Percentiles rank a stretch among this genome's conserved stretches.
Conservation (phyloP, 169 alveolate species). For the Blepharisma undulans region DNA sequence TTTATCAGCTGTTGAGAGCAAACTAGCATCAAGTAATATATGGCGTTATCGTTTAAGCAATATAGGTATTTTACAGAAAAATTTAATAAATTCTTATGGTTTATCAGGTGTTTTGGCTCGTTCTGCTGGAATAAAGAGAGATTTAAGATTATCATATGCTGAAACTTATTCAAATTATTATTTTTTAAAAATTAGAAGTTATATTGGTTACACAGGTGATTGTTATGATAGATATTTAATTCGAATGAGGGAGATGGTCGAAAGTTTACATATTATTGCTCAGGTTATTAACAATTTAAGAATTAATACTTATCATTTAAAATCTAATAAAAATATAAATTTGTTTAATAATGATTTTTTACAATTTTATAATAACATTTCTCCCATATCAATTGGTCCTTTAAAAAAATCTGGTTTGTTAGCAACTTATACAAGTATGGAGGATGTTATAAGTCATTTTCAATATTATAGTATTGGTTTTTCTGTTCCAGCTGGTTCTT, state of each 20-base stretch:
- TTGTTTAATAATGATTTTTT: conserved; percentile 5
- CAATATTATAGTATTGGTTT: conserved; percentile 55
- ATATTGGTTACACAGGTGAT: conserved; percentile 55
- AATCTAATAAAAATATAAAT: no score
- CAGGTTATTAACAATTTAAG: conserved; percentile 40
- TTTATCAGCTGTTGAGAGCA: not conserved
- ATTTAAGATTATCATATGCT: conserved; percentile 44
- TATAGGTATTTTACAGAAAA: conserved; percentile 23
- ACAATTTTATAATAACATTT: not conserved
- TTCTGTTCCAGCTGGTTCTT: conserved; percentile 25
- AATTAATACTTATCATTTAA: not conserved
- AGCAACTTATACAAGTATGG: conserved; percentile 43
- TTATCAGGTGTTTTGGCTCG: conserved; percentile 45
- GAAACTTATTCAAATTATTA: conserved; percentile 44
- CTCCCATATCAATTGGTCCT: not conserved
- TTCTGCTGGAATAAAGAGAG: conserved; percentile 42
- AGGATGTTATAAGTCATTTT: conserved; percentile 50
- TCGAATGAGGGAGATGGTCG: conserved; percentile 54
- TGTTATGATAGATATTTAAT: conserved; percentile 54
- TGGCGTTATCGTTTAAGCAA: conserved; percentile 49
- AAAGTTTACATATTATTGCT: conserved; percentile 47
- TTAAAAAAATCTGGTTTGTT: not conserved
- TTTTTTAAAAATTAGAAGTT: conserved; percentile 41
- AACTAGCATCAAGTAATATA: conserved; percentile 30
- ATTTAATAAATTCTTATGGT: conserved; percentile 29